Base-by-base conservation (phyloP, 257 asterid species). In the Solanum habrochaites region DNA sequence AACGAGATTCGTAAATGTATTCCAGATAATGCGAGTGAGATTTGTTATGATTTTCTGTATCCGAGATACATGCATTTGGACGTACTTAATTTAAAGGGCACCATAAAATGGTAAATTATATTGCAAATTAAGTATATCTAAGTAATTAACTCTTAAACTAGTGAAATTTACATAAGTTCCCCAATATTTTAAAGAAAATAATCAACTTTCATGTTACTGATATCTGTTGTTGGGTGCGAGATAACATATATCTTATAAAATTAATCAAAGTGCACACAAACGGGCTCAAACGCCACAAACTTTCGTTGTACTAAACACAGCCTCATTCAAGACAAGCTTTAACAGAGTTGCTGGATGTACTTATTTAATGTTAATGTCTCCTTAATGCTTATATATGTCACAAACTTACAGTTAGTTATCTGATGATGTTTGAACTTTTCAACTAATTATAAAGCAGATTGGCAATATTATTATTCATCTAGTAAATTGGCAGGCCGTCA, bases 71-170 rank as follows among this genome's bases (percentile, higher is more conserved):
- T 40, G 11, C 9, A 40, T 40, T 0, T 40, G 3, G 43, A 40
- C 43, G 0, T 40, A 40, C 9, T 8, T 8, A 40, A 40, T 40
- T 8, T 40, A 0, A 2, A 40, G 11, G 0, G 43, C 3, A 40
- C 1, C 43, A 1, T 0, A 40, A 8, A 0, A 2, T 40, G 3
- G 0, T 40, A 40, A 8, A 9, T 40, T 8, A 40, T 40, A 40
- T 40, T 8, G 0, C 11, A 40, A 40, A 40, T 9, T 40, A 40
- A 3, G 43, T 40, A 3, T 40, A 8, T 40, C 11, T 2, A 40
- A 40, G 2, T 40, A 40, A 40, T 40, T 40, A 40, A 0, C 43
- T 40, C 43, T 40, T 40, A 40, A 40, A 40, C 43, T 40, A 2
- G 11, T 40, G 10, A 8, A 40, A 8, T 40, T 40, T 40, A 40